Percentiles rank a stretch among this genome's conserved stretches.
Conservation (phyloP, 305 asterid genomes). For the Lippia alba region DNA sequence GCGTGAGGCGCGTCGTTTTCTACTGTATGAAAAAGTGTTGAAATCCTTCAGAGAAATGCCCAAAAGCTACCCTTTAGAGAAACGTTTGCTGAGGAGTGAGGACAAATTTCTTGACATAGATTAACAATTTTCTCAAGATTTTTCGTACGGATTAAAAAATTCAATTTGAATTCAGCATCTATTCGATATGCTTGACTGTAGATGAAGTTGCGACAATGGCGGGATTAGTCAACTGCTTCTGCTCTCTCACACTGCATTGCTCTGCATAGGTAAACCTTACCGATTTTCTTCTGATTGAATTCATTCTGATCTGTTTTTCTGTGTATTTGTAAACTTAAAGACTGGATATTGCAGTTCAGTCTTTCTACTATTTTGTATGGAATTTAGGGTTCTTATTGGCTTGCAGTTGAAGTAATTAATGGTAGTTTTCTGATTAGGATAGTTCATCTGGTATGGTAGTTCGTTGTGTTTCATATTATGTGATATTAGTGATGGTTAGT, state of each 20-base stretch:
- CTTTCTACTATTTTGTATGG: background rate
- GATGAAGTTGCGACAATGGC: slow-evolving; percentile 40
- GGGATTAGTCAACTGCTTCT: slow-evolving; percentile 38
- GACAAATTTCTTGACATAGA: background rate
- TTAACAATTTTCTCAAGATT: background rate
- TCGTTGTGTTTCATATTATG: background rate
- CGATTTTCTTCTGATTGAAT: slow-evolving; percentile 20
- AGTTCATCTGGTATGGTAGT: background rate
- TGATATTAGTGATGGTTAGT: background rate
- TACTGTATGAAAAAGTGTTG: background rate
- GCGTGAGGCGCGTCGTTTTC: no score
- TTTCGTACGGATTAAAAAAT: background rate
- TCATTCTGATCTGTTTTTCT: slow-evolving; percentile 11
- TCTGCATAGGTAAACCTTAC: slow-evolving; percentile 33
- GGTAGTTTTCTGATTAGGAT: background rate
- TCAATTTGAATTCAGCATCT: background rate
- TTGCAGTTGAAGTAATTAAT: background rate
- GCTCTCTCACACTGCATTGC: slow-evolving; percentile 30
- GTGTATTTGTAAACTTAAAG: background rate
- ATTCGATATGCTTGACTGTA: slow-evolving; percentile 7
- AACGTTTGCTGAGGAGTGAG: background rate
- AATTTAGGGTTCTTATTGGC: slow-evolving; percentile 37
- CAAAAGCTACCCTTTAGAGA: background rate
- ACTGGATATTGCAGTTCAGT: slow-evolving; percentile 2
- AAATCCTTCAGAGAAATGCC: slow-evolving; percentile 32